Percentiles rank a stretch among this genome's conserved stretches.
Evolutionary conservation across 768 basidiomycete species (phyloP).

Genomic region (Rhizopogon vinicolor): DNA sequence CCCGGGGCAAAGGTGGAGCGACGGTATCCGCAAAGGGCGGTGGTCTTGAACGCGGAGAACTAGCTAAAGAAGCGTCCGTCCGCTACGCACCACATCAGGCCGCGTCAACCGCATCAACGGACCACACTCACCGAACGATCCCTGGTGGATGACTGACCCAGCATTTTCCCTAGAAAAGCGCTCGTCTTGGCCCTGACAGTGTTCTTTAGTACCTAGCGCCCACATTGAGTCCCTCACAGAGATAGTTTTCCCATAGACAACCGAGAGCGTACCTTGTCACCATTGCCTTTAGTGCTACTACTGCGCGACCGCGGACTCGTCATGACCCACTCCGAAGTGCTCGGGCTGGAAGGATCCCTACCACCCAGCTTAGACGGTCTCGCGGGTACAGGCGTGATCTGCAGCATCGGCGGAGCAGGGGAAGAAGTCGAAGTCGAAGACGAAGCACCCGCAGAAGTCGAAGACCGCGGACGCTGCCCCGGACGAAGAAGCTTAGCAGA

Average conservation of each 20-base stretch:
- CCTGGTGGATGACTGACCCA: constrained; percentile 58
- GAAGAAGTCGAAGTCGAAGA: constrained; percentile 14
- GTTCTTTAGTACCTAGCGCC: constrained; percentile 44
- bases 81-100: constrained; percentile 33
- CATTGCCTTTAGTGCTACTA: constrained; percentile 33
- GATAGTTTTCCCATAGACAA: neutral
- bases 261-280: constrained; percentile 42
- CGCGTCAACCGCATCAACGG: neutral
- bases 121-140: constrained; percentile 58
- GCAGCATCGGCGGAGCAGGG: constrained; percentile 28
- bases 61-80: constrained; percentile 42
- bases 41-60: constrained; percentile 16
- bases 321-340: constrained; percentile 43
- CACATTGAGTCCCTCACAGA: constrained; percentile 4
- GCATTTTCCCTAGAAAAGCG: constrained; percentile 76
- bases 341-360: constrained; percentile 29
- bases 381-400: constrained; percentile 27
- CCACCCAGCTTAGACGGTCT: constrained; percentile 16
- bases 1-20: constrained; percentile 38
- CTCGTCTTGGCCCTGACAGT: constrained; percentile 77
- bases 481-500: constrained; percentile 23
- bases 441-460: constrained; percentile 32
- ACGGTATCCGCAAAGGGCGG: constrained; percentile 33
- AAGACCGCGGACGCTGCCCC: constrained; percentile 36
- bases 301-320: constrained; percentile 41